Base-by-base conservation (phyloP, 2,329 filamentous ascomycete genomes). In the Coniochaeta prunicola region DNA sequence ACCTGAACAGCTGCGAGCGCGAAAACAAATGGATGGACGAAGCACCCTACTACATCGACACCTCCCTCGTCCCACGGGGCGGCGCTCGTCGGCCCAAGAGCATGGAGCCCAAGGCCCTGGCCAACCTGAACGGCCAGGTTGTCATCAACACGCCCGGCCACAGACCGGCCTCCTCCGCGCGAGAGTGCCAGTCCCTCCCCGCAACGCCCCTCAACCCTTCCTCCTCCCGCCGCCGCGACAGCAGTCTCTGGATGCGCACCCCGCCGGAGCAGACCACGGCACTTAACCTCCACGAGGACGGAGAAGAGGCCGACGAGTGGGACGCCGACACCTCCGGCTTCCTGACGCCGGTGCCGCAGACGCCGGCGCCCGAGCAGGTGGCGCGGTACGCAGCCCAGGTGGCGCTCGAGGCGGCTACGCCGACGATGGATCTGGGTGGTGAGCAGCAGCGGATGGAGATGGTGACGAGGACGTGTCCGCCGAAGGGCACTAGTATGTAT, bases 1-100 rank as follows among this genome's bases (percentile, higher is more conserved):
- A 3, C 5, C 5, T 21, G 54, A 59, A 28, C 57, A 90, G 88
- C 65, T 93, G 90, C 66, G 89, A 93, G 70, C 80, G 87, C 15
- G 84, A 90, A 67, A 89, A 89, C 62, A 77, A 84, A 69, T 92
- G 90, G 90, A 77, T 92, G 2, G 87, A 91, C 31, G 90, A 94
- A 69, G 74, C 77, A 0, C 77, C 83, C 0, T 93, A 91, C 70
- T 78, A 80, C 53, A 83, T 92, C 50, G 87, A 92, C 70, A 85
- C 85, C 31, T 78, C 81, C 1, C 75, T 85, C 48, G 74, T 89
- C 34, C 87, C 89, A 19, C 86, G 89, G 1, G 88, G 88, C 19
- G 87, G 88, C 9, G 82, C 81, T 56, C 86, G 88, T 58, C 84
- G 89, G 56, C 83, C 90, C 57, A 92, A 91, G 78, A 90, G 86